Conservation (phyloP, 805 yeast genomes). For the Ogataea allantospora region DNA sequence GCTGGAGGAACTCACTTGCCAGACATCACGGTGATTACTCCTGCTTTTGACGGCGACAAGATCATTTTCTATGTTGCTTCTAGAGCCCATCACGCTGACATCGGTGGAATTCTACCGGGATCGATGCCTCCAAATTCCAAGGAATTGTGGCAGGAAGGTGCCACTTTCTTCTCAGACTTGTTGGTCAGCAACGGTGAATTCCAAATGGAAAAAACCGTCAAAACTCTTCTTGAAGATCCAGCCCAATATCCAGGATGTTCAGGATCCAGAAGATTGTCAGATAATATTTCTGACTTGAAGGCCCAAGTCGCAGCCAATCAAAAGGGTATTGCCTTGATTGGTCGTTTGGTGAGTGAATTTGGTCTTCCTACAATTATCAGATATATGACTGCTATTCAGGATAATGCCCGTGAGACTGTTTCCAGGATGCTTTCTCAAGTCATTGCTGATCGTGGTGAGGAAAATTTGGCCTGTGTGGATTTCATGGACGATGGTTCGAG, state of each 20-base stretch:
- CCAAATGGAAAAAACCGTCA: constrained; percentile 67
- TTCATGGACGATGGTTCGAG: constrained; percentile 80
- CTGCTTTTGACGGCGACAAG: constrained; percentile 64
- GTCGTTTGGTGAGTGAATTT: constrained; percentile 59
- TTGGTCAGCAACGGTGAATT: constrained; percentile 70
- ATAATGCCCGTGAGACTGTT: constrained; percentile 75
- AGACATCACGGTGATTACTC: constrained; percentile 89
- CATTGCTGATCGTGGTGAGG: constrained; percentile 40
- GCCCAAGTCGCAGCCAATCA: constrained; percentile 90
- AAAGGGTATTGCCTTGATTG: constrained; percentile 72
- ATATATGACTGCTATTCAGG: constrained; percentile 82
- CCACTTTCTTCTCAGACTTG: constrained; percentile 75
- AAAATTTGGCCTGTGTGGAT: constrained; percentile 53
- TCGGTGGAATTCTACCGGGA: constrained; percentile 90
- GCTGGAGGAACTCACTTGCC: constrained; percentile 88
- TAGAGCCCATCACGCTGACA: constrained; percentile 95
- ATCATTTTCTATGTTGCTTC: constrained; percentile 88
- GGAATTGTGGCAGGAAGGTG: constrained; percentile 86
- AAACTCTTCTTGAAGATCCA: constrained; percentile 67
- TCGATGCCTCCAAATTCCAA: constrained; percentile 93
- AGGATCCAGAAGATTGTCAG: constrained; percentile 81
- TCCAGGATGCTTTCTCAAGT: constrained; percentile 47
- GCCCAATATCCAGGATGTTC: constrained; percentile 82
- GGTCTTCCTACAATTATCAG: constrained; percentile 55
- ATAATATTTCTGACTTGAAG: constrained; percentile 78